Evolutionary conservation across 1,139 yeast species (phyloP).

Genomic region (Saccharomyces pastorianus): DNA sequence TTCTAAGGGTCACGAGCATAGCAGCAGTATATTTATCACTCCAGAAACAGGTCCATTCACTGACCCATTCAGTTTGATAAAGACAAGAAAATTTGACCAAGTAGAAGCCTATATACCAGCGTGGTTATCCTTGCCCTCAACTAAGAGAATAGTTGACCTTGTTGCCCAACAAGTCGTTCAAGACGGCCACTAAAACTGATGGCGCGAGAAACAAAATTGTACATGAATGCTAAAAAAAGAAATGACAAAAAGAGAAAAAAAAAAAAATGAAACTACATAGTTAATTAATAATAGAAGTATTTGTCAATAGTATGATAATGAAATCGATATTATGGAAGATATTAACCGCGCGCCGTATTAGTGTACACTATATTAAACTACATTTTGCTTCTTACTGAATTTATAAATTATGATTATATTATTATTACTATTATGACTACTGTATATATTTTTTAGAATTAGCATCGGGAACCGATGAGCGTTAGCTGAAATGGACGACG

Average conservation of each 20-base stretch:
- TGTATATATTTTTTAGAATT: not conserved
- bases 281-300: not conserved
- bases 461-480: not conserved
- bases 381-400: not conserved
- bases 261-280: not conserved
- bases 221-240: not conserved
- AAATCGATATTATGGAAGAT: not conserved
- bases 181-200: slow-evolving; percentile 14
- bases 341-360: not conserved
- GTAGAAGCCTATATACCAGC: slow-evolving; percentile 97
- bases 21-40: slow-evolving; percentile 53
- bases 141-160: slow-evolving; percentile 81
- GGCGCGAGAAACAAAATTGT: slow-evolving; percentile 1
- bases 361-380: not conserved
- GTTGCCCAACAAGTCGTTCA: slow-evolving; percentile 71
- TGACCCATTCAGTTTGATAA: slow-evolving; percentile 81
- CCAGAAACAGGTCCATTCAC: slow-evolving; percentile 67
- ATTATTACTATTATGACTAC: not conserved
- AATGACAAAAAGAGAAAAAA: not conserved
- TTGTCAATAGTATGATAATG: not conserved
- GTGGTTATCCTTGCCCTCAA: slow-evolving; percentile 80
- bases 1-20: slow-evolving; percentile 33
- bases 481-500: slow-evolving; percentile 70
- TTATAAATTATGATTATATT: not conserved
- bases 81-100: slow-evolving; percentile 75